These are phyloP conservation scores for Leccinum barrowsii DNA, from an alignment of 768 basidiomycete species.

Conservation along the genomic window DNA sequence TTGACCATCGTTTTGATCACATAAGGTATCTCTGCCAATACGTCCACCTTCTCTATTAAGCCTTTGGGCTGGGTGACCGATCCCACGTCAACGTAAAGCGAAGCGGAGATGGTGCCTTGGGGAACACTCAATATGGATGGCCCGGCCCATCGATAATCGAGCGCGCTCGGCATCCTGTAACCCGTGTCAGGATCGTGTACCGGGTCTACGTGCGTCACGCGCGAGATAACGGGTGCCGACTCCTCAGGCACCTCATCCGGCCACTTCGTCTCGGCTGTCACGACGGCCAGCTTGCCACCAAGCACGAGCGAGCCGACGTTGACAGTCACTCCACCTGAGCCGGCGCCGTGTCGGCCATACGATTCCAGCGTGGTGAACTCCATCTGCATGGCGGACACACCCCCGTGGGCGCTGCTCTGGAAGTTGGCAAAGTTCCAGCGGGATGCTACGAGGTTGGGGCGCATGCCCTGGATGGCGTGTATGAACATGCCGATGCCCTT, in stretches of 20 bases:
- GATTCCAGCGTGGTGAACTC: constrained; percentile 84
- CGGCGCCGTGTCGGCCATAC: constrained; percentile 75
- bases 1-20: constrained; percentile 90
- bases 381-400: constrained; percentile 89
- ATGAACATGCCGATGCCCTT: constrained; percentile 81
- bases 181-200: constrained; percentile 74
- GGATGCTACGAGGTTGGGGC: constrained; percentile 88
- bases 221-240: constrained; percentile 54
- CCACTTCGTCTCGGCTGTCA: constrained; percentile 80
- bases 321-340: constrained; percentile 79
- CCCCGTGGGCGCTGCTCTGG: constrained; percentile 67
- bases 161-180: constrained; percentile 66
- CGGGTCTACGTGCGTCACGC: constrained; percentile 59
- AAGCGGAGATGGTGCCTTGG: constrained; percentile 54
- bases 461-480: constrained; percentile 98
- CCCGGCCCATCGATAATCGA: constrained; percentile 78
- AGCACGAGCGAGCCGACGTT: constrained; percentile 86
- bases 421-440: constrained; percentile 97
- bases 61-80: constrained; percentile 58
- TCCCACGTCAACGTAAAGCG: constrained; percentile 57
- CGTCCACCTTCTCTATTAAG: constrained; percentile 89
- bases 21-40: constrained; percentile 91
- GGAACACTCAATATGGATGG: constrained; percentile 54
- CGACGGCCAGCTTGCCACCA: constrained; percentile 67
- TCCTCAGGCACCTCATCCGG: constrained; percentile 54